A percentile compares a stretch with the other conserved stretches of the same genome.
Conservation (phyloP, 2,329 filamentous ascomycete genomes). For the Tolypocladium amazonense region DNA sequence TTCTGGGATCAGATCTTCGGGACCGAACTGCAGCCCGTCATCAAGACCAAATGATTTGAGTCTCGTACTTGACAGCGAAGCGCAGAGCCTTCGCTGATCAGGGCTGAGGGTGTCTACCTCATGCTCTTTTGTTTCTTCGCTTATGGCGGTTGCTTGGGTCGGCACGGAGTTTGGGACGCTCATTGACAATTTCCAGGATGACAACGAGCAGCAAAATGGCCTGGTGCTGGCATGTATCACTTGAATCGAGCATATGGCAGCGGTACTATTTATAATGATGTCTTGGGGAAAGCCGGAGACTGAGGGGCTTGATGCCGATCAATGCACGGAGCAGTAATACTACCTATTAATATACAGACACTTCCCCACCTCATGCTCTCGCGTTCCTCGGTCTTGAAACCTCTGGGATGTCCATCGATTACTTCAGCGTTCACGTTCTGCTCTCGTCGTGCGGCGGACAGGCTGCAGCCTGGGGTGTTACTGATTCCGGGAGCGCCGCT, state of each 20-base stretch:
- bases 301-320: background rate
- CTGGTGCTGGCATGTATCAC: background rate
- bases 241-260: background rate
- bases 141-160: constrained; percentile 6
- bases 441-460: background rate
- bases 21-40: constrained; percentile 56
- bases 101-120: background rate
- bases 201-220: background rate
- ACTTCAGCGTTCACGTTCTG: background rate
- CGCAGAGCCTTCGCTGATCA: background rate
- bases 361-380: background rate
- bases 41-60: constrained; percentile 19
- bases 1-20: constrained; percentile 95
- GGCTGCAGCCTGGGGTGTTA: background rate
- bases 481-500: background rate
- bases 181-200: background rate
- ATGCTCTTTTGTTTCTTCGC: background rate
- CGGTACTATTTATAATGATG: background rate
- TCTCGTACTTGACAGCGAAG: background rate
- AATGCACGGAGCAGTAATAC: background rate
- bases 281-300: background rate
- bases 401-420: background rate
- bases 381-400: background rate
- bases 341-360: background rate
- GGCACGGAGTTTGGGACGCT: constrained; percentile 4